phyloP scores from a whole-genome alignment of 208 protist genomes.

The Strigomonas oncopelti region DNA sequence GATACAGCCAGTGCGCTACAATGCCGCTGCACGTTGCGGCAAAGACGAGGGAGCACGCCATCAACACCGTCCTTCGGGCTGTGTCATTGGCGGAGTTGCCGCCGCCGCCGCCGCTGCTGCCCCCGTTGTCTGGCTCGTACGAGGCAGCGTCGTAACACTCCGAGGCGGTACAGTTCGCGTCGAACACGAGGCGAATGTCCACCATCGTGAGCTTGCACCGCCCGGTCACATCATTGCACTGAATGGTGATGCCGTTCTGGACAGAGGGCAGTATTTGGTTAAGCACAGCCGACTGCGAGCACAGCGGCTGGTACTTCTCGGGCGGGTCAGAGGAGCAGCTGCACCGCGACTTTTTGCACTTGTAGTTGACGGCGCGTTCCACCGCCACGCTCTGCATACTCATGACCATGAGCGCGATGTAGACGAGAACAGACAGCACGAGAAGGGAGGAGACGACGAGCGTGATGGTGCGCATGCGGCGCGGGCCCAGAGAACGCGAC shows the following conservation, averaged over 20 bases:
- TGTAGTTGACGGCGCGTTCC: slow-evolving; percentile 39
- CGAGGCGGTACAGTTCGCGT: slow-evolving; percentile 57
- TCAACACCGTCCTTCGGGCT: slow-evolving; percentile 18
- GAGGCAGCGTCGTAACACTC: slow-evolving; percentile 63
- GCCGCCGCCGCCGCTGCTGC: slow-evolving; percentile 13
- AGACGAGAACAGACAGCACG: slow-evolving; percentile 34
- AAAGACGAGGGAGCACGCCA: slow-evolving; percentile 25
- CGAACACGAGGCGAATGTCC: slow-evolving; percentile 63
- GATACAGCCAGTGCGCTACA: slow-evolving; percentile 35
- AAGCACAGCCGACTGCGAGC: slow-evolving; percentile 49
- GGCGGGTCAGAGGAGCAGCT: slow-evolving; percentile 67
- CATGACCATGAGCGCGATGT: slow-evolving; percentile 61
- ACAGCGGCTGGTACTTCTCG: slow-evolving; percentile 51
- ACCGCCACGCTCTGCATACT: slow-evolving; percentile 35
- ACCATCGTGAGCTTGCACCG: slow-evolving; percentile 49
- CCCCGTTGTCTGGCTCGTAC: slow-evolving; percentile 29
- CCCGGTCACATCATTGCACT: slow-evolving; percentile 29
- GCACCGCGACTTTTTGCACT: slow-evolving; percentile 62
- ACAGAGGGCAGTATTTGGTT: slow-evolving; percentile 56
- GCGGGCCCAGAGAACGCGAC: slow-evolving; percentile 29
- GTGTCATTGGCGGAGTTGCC: not conserved
- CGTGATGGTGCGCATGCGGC: slow-evolving; percentile 32
- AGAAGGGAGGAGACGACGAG: slow-evolving; percentile 28
- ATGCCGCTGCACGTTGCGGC: slow-evolving; percentile 26
- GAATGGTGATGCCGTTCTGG: slow-evolving; percentile 49